These are phyloP conservation scores for Lycium barbarum DNA, from an alignment of 257 asterid species.

Conservation along the genomic window DNA sequence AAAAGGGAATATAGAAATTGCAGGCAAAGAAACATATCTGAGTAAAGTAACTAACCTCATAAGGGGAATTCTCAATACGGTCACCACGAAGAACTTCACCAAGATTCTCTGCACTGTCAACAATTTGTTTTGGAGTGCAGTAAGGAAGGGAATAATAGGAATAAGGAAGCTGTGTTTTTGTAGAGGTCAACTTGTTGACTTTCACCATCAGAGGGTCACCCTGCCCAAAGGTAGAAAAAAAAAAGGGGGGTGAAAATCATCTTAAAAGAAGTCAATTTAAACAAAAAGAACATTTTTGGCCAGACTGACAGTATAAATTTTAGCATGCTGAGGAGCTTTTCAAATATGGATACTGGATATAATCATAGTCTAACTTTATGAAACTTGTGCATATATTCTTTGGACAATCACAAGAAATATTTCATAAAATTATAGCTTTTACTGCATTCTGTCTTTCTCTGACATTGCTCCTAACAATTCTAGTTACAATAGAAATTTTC, in stretches of 20 bases:
- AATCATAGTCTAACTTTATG: background rate
- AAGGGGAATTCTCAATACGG: constrained; percentile 56
- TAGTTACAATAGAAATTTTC: background rate
- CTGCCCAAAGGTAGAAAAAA: constrained; percentile 32
- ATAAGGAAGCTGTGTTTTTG: constrained; percentile 48
- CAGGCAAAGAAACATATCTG: background rate
- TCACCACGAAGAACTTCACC: constrained; percentile 63
- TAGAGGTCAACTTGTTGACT: constrained; percentile 58
- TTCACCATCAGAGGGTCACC: constrained; percentile 55
- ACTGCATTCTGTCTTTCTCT: background rate
- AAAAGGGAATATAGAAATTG: too few species aligned
- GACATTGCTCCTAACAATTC: background rate
- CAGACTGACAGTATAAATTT: background rate
- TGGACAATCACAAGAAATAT: constrained; percentile 4
- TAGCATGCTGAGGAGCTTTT: background rate
- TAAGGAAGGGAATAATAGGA: constrained; percentile 54
- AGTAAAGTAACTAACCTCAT: constrained; percentile 34
- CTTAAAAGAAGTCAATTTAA: background rate
- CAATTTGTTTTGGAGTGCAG: constrained; percentile 44
- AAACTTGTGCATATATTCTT: background rate
- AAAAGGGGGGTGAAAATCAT: constrained; percentile 8
- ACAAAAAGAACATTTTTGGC: background rate
- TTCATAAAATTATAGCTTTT: background rate
- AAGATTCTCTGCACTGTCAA: constrained; percentile 54
- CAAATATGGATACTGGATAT: background rate